These are phyloP conservation scores for Thoreauomyces humboldtii DNA, from an alignment of 192 early-diverging fungal species.

Conservation along the genomic window DNA sequence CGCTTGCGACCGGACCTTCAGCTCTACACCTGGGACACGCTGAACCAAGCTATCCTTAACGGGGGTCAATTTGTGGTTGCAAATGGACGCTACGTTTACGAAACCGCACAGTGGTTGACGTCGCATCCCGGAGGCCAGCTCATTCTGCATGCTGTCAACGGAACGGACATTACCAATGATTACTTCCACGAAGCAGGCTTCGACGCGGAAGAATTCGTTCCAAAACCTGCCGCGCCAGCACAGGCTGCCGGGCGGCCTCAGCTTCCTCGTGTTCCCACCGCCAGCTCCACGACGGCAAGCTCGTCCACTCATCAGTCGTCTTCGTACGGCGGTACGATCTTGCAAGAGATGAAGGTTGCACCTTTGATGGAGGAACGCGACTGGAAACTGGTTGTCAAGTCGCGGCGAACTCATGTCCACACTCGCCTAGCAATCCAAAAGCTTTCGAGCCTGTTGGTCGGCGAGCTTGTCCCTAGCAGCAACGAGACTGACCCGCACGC, in stretches of 20 bases:
- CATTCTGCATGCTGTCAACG: constrained; percentile 41
- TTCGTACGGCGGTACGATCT: not conserved
- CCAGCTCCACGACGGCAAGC: not conserved
- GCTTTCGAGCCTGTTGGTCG: constrained; percentile 34
- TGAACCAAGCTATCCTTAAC: constrained; percentile 34
- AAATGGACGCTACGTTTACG: constrained; percentile 46
- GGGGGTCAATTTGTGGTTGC: constrained; percentile 43
- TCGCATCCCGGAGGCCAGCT: constrained; percentile 48
- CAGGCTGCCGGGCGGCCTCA: constrained; percentile 5
- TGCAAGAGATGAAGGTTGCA: constrained; percentile 24
- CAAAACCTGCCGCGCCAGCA: constrained; percentile 16
- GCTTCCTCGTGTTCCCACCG: not conserved
- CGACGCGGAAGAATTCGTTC: constrained; percentile 41
- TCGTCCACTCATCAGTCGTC: not conserved
- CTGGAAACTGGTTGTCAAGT: constrained; percentile 35
- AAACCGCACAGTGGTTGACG: constrained; percentile 31
- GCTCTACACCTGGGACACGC: constrained; percentile 36
- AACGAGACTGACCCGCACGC: not conserved
- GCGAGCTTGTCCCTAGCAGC: constrained; percentile 28
- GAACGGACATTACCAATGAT: constrained; percentile 50
- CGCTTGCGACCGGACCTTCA: constrained; percentile 4
- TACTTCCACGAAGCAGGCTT: constrained; percentile 44
- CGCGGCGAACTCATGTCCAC: constrained; percentile 43
- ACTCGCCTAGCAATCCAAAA: constrained; percentile 36
- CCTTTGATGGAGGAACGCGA: constrained; percentile 34